Evolutionary conservation across 192 early-diverging fungal genomes (phyloP).

Genomic region (Funneliformis mosseae): DNA sequence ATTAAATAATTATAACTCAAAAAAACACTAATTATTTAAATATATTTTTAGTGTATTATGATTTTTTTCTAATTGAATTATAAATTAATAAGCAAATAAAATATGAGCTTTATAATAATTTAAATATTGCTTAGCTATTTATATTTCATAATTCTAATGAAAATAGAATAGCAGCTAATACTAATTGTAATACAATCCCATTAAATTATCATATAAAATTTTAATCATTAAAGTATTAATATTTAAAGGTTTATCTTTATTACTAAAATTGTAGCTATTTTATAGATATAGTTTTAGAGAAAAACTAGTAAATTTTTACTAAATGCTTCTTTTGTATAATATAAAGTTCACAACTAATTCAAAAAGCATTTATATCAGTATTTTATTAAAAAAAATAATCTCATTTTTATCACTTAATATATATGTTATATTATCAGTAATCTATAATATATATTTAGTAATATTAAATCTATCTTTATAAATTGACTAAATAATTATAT

Average conservation of each 20-base stretch:
- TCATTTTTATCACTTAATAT: not conserved
- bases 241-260: constrained; percentile 13
- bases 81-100: not conserved
- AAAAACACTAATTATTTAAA: not conserved
- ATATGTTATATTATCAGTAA: constrained; percentile 1
- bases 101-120: not conserved
- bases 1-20: not conserved
- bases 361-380: not conserved
- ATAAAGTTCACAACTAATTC: constrained; percentile 5
- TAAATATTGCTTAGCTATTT: too few species aligned
- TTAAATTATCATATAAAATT: too few species aligned
- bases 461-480: not conserved
- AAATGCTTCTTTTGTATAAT: constrained; percentile 1
- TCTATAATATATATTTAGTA: not conserved
- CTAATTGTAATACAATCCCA: too few species aligned
- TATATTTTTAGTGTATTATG: not conserved
- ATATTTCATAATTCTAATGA: not conserved
- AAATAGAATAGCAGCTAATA: too few species aligned
- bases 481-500: not conserved
- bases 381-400: not conserved
- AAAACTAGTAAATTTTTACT: not conserved
- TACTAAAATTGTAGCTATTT: not conserved
- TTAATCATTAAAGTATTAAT: too few species aligned
- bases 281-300: not conserved
- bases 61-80: not conserved